phyloP scores from a whole-genome alignment of 495 filamentous ascomycete genomes.

The Parathielavia appendiculata region DNA sequence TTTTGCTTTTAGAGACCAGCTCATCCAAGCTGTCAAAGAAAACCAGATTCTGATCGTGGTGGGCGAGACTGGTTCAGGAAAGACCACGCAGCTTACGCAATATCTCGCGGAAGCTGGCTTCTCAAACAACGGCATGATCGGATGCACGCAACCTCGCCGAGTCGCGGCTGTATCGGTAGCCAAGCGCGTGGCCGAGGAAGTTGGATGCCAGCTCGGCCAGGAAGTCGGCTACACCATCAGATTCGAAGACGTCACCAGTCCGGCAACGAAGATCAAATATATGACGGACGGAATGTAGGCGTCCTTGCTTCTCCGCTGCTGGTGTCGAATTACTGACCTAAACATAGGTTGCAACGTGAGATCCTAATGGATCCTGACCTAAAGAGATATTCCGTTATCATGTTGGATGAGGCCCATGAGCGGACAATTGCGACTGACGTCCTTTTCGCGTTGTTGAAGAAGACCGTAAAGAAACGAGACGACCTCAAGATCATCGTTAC shows the following conservation, averaged over 20 bases:
- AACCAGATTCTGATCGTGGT: slow-evolving; percentile 96
- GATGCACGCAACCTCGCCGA: slow-evolving; percentile 94
- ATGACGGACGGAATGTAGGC: slow-evolving; percentile 92
- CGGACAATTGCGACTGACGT: slow-evolving; percentile 95
- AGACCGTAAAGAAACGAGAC: slow-evolving; percentile 76
- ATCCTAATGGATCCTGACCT: slow-evolving; percentile 85
- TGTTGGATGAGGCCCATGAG: slow-evolving; percentile 98
- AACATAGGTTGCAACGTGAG: slow-evolving; percentile 66
- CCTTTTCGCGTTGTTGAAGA: slow-evolving; percentile 89
- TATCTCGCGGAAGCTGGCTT: slow-evolving; percentile 92
- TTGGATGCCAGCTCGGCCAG: slow-evolving; percentile 82
- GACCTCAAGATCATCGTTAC: slow-evolving; percentile 96
- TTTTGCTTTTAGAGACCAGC: slow-evolving; percentile 79
- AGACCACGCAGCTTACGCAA: slow-evolving; percentile 94
- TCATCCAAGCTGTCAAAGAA: slow-evolving; percentile 79
- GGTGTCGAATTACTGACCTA: background rate
- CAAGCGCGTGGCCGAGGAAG: slow-evolving; percentile 93
- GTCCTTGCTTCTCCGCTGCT: no score
- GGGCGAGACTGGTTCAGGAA: slow-evolving; percentile 94
- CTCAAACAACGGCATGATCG: slow-evolving; percentile 84
- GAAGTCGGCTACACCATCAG: slow-evolving; percentile 98
- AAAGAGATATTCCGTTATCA: slow-evolving; percentile 87
- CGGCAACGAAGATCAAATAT: slow-evolving; percentile 93
- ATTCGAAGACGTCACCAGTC: slow-evolving; percentile 90
- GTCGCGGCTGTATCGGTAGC: slow-evolving; percentile 97